Evolutionary conservation across 148 eudicot genomes (phyloP).

Genomic region (Chenopodium formosanum): DNA sequence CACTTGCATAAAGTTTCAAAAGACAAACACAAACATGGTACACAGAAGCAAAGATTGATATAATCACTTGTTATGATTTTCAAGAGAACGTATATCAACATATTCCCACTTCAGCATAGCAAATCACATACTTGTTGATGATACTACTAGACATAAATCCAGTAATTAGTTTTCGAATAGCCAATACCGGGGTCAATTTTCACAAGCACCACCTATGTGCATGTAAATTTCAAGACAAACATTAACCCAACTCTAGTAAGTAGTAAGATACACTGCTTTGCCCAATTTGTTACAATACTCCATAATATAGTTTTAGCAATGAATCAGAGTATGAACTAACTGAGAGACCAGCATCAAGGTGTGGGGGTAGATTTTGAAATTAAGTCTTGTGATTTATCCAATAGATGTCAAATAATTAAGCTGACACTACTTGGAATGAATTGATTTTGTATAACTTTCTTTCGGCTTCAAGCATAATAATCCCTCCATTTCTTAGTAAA

Average conservation of each 20-base stretch:
- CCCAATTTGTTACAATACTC: background rate
- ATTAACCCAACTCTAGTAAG: background rate
- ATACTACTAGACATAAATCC: background rate
- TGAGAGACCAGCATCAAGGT: too few relatives aligned
- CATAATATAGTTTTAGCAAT: background rate
- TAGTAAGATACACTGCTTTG: background rate
- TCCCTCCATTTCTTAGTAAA: too few relatives aligned
- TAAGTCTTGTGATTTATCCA: too few relatives aligned
- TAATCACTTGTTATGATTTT: background rate
- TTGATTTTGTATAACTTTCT: too few relatives aligned
- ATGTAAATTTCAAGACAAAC: background rate
- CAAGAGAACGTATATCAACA: background rate
- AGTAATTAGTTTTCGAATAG: background rate
- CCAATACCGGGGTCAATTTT: background rate
- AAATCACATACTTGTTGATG: background rate
- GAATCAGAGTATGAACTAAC: background rate
- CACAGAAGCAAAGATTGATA: background rate
- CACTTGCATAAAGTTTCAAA: background rate
- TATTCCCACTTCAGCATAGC: background rate
- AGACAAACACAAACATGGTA: background rate
- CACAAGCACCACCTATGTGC: background rate
- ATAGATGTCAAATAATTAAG: too few relatives aligned
- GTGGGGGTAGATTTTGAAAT: too few relatives aligned
- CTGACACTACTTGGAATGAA: too few relatives aligned
- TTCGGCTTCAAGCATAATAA: too few relatives aligned